Evolutionary conservation across 2,329 filamentous ascomycete genomes (phyloP), one percentile per base, ranked within the genome.

Genomic region (Whalleya microplaca): DNA sequence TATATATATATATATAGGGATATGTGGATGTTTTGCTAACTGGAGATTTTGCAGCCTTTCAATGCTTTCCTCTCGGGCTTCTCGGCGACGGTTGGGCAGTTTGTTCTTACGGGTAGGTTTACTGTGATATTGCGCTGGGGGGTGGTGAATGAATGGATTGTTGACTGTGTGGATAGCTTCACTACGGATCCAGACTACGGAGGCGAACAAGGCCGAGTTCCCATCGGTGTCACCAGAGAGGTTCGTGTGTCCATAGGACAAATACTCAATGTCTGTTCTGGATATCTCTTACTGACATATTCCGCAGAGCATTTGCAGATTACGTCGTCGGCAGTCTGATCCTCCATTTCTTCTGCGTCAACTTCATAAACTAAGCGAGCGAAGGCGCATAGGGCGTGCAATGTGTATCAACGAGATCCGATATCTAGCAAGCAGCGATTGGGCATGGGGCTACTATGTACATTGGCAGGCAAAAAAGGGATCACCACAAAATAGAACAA

Each of bases 11-110:
- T n/a, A n/a, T n/a, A n/a, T n/a, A n/a, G n/a, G n/a, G n/a, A n/a
- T n/a, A 42, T 52, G 27, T 23, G 41, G 19, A 16, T 37, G 27
- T 40, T 51, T 42, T n/a, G 53, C 56, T 58, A 41, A 63, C 59
- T 55, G 32, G 66, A 73, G 58, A 69, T 50, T 2, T 9, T 5
- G 57, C 70, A 98, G 94, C 95, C 95, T 9, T 99, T 99, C 83
- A 99, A 99, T 75, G 95, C 96, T 63, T 99, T 99, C 80, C 86
- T 99, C 29, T 91, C 93, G 29, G 96, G 95, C 46, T 99, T 99
- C 80, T 88, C 86, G 59, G 92, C 94, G 16, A 95, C 94, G 1
- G 94, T 99, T 62, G 95, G 95, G 60, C 95, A 99, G 74, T 99
- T 99, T 74, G 95, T 99, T 61, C 85, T 99, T 66, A 97, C 95